Evolutionary conservation across 257 asterid genomes (phyloP).

Genomic region (Solanum clarkiae): DNA sequence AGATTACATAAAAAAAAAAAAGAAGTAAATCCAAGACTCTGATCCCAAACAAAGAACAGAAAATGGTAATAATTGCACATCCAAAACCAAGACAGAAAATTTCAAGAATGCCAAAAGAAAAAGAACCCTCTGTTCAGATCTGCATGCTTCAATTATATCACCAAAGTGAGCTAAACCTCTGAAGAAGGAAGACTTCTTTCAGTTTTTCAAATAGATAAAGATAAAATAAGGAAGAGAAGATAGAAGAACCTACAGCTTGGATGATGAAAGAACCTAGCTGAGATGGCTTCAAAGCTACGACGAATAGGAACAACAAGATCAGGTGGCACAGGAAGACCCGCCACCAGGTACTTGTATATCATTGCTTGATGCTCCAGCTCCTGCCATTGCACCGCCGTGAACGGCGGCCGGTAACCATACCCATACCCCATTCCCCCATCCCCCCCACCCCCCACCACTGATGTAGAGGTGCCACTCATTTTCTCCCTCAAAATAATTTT

Average conservation of each 20-base stretch:
- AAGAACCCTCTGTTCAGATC: neutral
- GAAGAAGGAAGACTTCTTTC: neutral
- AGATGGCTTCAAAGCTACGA: conserved; percentile 71
- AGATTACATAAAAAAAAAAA: neutral
- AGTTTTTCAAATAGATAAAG: neutral
- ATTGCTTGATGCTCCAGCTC: conserved; percentile 97
- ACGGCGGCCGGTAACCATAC: conserved; percentile 52
- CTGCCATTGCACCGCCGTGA: conserved; percentile 94
- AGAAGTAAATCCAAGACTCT: neutral
- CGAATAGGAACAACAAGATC: conserved; percentile 85
- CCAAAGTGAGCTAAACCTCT: neutral
- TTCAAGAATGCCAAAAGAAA: neutral
- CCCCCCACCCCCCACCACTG: conserved; percentile 26
- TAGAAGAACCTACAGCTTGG: conserved; percentile 49
- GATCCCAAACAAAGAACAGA: neutral
- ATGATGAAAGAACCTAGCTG: conserved; percentile 70
- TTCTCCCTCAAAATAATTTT: conserved; percentile 5
- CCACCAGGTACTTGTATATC: conserved; percentile 83
- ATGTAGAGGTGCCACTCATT: conserved; percentile 55
- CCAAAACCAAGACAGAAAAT: neutral
- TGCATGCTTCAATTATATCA: neutral
- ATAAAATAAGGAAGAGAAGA: neutral
- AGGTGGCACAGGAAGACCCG: conserved; percentile 83
- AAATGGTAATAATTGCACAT: neutral
- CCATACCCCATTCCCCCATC: conserved; percentile 30